Evolutionary conservation across 176 grass and related monocot genomes (phyloP).

Genomic region (Tuctoria greenei): DNA sequence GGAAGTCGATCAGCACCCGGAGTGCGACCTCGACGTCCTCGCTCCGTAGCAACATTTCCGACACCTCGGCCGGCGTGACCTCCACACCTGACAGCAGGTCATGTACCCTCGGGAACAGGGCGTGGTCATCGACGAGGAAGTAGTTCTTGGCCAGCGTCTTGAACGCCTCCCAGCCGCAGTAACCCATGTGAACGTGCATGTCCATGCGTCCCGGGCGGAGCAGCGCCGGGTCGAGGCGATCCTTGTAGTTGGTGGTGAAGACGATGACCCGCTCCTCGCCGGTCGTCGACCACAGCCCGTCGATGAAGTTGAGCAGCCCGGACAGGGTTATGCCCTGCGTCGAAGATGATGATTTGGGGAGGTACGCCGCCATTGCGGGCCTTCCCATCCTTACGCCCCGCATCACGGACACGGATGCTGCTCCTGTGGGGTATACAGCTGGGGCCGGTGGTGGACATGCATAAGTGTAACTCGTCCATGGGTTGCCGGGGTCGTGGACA

Average conservation of each 20-base stretch:
- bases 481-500: too few species aligned
- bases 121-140: constrained; percentile 38
- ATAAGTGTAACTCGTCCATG: too few species aligned
- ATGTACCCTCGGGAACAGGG: constrained; percentile 23
- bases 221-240: constrained; percentile 72
- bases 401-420: too few species aligned
- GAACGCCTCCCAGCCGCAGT: constrained; percentile 43
- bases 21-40: constrained; percentile 20
- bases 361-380: too few species aligned
- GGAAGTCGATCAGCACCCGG: not conserved
- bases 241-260: constrained; percentile 85
- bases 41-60: constrained; percentile 43
- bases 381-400: too few species aligned
- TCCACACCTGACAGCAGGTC: not conserved
- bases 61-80: constrained; percentile 26
- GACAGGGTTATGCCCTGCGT: constrained; percentile 6
- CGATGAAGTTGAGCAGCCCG: constrained; percentile 43
- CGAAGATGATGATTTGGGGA: too few species aligned
- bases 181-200: constrained; percentile 67
- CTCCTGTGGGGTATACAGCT: too few species aligned
- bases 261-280: constrained; percentile 76
- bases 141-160: constrained; percentile 44
- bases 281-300: constrained; percentile 44
- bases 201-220: constrained; percentile 77
- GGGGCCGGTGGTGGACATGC: too few species aligned